phyloP scores from a whole-genome alignment of 208 protist genomes.

The Strigomonas culicis region DNA sequence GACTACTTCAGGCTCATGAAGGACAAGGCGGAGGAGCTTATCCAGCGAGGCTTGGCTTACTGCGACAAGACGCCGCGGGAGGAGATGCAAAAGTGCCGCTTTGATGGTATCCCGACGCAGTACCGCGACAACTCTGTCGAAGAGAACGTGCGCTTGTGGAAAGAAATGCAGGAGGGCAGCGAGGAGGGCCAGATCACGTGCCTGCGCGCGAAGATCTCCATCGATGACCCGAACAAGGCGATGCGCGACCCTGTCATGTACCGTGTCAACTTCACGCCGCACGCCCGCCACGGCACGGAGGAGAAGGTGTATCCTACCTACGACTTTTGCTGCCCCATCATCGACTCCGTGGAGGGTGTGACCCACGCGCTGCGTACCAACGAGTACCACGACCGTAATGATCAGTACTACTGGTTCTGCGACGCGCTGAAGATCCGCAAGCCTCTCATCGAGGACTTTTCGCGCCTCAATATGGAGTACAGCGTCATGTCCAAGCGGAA shows the following conservation, averaged over 20 bases:
- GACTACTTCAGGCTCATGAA: slow-evolving; percentile 97
- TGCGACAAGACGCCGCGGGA: slow-evolving; percentile 97
- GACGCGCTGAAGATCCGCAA: slow-evolving; percentile 90
- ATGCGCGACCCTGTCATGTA: slow-evolving; percentile 98
- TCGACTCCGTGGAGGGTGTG: slow-evolving; percentile 98
- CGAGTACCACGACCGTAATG: slow-evolving; percentile 98
- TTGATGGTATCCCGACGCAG: slow-evolving; percentile 87
- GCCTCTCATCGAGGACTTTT: slow-evolving; percentile 95
- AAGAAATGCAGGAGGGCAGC: slow-evolving; percentile 92
- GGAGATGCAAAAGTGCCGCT: slow-evolving; percentile 92
- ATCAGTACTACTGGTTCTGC: slow-evolving; percentile 97
- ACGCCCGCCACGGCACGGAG: slow-evolving; percentile 90
- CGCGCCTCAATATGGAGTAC: slow-evolving; percentile 98
- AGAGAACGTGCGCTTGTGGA: slow-evolving; percentile 95
- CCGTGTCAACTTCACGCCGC: slow-evolving; percentile 91
- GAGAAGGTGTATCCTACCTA: slow-evolving; percentile 98
- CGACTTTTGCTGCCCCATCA: slow-evolving; percentile 99
- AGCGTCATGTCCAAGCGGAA: slow-evolving; percentile 99
- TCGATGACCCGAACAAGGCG: slow-evolving; percentile 93
- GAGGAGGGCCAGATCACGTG: slow-evolving; percentile 91
- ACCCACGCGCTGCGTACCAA: slow-evolving; percentile 98
- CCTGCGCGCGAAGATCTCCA: slow-evolving; percentile 97
- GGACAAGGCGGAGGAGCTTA: slow-evolving; percentile 88
- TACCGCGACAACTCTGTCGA: slow-evolving; percentile 91
- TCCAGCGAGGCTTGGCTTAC: slow-evolving; percentile 93